Evolutionary conservation across 2,329 filamentous ascomycete genomes (phyloP).

Genomic region (Metarhizium album): DNA sequence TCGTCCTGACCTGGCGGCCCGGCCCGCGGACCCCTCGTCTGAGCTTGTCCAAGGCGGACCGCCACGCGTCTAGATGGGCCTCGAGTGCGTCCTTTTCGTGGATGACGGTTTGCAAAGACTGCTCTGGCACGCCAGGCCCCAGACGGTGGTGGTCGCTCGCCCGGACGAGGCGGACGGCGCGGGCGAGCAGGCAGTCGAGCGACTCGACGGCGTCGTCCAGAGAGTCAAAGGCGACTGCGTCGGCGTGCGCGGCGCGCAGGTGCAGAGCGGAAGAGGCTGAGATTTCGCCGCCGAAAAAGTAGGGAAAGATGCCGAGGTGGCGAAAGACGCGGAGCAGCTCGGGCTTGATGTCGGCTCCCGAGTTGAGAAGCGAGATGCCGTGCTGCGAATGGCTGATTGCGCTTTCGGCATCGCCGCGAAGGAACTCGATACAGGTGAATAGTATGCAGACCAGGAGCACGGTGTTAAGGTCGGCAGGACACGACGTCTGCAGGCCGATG

Average conservation of each 20-base stretch:
- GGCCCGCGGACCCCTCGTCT: neutral
- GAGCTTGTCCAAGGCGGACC: constrained; percentile 14
- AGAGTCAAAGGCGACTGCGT: constrained; percentile 1
- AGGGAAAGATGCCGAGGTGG: constrained; percentile 27
- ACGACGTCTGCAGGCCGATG: constrained; percentile 9
- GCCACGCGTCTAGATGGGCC: constrained; percentile 19
- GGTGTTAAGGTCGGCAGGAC: constrained; percentile 16
- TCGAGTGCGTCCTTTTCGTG: constrained; percentile 14
- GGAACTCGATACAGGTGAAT: constrained; percentile 33
- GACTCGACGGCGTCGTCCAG: constrained; percentile 19
- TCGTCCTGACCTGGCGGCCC: neutral
- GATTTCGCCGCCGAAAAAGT: constrained; percentile 22
- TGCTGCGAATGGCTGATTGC: constrained; percentile 28
- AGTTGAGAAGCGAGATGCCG: constrained; percentile 25
- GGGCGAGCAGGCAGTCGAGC: constrained; percentile 18
- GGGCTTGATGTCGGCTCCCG: constrained; percentile 11
- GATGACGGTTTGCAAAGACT: constrained; percentile 9
- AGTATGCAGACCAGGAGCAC: constrained; percentile 30
- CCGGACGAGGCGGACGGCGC: constrained; percentile 20
- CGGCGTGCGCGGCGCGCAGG: neutral
- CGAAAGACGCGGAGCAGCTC: constrained; percentile 26
- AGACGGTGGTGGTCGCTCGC: constrained; percentile 17
- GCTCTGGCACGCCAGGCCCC: constrained; percentile 9
- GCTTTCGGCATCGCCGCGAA: constrained; percentile 24
- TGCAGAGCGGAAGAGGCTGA: constrained; percentile 6